phyloP scores from a whole-genome alignment of 495 filamentous ascomycete species.

The Neurospora africana region DNA sequence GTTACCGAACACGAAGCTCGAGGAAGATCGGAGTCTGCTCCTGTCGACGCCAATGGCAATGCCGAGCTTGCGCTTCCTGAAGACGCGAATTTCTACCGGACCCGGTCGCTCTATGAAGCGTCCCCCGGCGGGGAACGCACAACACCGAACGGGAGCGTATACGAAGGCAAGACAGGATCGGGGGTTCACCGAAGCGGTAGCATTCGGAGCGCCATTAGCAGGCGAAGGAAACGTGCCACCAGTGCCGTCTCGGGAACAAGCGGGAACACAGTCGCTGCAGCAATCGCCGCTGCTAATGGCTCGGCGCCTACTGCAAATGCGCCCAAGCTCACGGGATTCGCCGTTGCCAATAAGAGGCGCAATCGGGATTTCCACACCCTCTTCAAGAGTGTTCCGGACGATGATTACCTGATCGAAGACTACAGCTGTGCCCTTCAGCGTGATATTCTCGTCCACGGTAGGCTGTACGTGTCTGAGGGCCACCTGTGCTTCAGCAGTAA shows the following conservation, averaged over 20 bases:
- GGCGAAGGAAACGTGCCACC: slow-evolving; percentile 67
- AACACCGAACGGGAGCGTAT: slow-evolving; percentile 53
- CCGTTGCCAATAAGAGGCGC: slow-evolving; percentile 88
- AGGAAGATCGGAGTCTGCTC: slow-evolving; percentile 35
- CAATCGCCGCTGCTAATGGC: slow-evolving; percentile 52
- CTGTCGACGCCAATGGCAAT: slow-evolving; percentile 19
- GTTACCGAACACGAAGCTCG: slow-evolving; percentile 35
- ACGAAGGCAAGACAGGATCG: slow-evolving; percentile 50
- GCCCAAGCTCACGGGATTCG: slow-evolving; percentile 84
- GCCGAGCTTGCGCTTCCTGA: slow-evolving; percentile 20
- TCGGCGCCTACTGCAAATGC: slow-evolving; percentile 42
- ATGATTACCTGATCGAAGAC: slow-evolving; percentile 96
- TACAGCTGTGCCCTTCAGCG: slow-evolving; percentile 94
- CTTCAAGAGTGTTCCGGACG: slow-evolving; percentile 94
- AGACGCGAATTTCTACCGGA: slow-evolving; percentile 19
- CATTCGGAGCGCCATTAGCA: slow-evolving; percentile 65
- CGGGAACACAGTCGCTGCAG: slow-evolving; percentile 51
- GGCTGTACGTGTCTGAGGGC: slow-evolving; percentile 92
- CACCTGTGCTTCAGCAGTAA: slow-evolving; percentile 99
- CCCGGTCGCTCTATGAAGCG: slow-evolving; percentile 35
- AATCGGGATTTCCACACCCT: slow-evolving; percentile 90
- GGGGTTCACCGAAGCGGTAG: slow-evolving; percentile 64
- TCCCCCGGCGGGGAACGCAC: slow-evolving; percentile 46
- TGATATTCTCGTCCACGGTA: slow-evolving; percentile 89
- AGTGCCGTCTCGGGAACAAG: slow-evolving; percentile 60